Conservation (phyloP, 306 rosid genomes). For the Phaseolus lunatus region DNA sequence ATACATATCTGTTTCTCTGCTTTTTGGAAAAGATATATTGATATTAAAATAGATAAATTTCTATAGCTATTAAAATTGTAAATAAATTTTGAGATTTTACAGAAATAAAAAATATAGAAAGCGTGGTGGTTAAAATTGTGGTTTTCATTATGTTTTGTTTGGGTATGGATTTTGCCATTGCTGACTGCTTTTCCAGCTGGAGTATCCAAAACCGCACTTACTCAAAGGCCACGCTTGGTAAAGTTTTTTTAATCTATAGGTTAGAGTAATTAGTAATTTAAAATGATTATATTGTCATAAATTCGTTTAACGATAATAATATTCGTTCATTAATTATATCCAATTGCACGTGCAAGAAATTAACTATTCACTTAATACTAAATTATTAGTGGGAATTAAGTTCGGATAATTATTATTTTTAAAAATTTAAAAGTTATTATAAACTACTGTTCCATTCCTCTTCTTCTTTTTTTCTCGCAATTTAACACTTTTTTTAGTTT, state of each 20-base stretch:
- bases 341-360: conserved; percentile 1
- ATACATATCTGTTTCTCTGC: too few species aligned
- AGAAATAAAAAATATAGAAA: too few species aligned
- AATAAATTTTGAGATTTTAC: too few species aligned
- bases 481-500: not conserved
- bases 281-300: not conserved
- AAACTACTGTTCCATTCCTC: too few species aligned
- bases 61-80: too few species aligned
- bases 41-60: too few species aligned
- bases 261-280: not conserved
- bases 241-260: not conserved
- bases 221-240: not conserved
- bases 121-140: not conserved
- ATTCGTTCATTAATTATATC: not conserved
- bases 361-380: not conserved
- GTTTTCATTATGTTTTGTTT: not conserved
- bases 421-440: too few species aligned
- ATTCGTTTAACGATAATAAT: not conserved
- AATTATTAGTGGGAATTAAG: not conserved
- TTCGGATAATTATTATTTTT: too few species aligned
- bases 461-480: too few species aligned
- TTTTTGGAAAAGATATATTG: too few species aligned
- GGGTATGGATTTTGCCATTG: not conserved
- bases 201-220: conserved; percentile 33
- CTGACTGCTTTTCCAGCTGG: conserved; percentile 53